Conservation (phyloP, 2,329 filamentous ascomycete genomes). For the Cercospora sp. region DNA sequence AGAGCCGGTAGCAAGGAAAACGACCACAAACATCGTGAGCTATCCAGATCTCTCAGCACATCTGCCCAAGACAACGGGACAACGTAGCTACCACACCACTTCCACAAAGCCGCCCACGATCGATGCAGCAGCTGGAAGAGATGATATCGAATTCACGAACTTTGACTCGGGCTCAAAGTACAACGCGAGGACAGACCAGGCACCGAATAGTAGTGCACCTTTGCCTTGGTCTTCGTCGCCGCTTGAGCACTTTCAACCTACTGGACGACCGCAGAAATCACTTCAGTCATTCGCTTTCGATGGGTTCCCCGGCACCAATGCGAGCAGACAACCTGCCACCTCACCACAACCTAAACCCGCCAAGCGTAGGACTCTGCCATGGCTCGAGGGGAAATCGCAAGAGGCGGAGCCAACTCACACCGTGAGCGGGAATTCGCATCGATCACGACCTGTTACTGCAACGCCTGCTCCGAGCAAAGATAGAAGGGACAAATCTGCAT, state of each 20-base stretch:
- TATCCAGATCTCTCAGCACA: constrained; percentile 45
- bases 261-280: constrained; percentile 18
- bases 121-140: constrained; percentile 15
- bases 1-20: constrained; percentile 53
- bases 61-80: constrained; percentile 6
- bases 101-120: constrained; percentile 22
- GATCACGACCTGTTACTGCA: constrained; percentile 29
- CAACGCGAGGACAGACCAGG: constrained; percentile 36
- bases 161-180: constrained; percentile 30
- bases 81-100: constrained; percentile 28
- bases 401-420: constrained; percentile 22
- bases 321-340: background rate
- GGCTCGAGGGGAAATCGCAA: constrained; percentile 44
- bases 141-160: constrained; percentile 4
- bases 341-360: constrained; percentile 40
- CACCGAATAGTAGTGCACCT: constrained; percentile 55
- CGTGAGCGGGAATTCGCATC: constrained; percentile 8
- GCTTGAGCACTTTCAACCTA: constrained; percentile 41
- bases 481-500: constrained; percentile 42
- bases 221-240: constrained; percentile 67
- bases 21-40: constrained; percentile 41
- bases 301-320: constrained; percentile 5
- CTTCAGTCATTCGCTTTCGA: constrained; percentile 26
- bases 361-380: constrained; percentile 69
- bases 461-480: constrained; percentile 42